Conservation (phyloP, 345 rosid genomes). For the Mallotus nudiflorus region DNA sequence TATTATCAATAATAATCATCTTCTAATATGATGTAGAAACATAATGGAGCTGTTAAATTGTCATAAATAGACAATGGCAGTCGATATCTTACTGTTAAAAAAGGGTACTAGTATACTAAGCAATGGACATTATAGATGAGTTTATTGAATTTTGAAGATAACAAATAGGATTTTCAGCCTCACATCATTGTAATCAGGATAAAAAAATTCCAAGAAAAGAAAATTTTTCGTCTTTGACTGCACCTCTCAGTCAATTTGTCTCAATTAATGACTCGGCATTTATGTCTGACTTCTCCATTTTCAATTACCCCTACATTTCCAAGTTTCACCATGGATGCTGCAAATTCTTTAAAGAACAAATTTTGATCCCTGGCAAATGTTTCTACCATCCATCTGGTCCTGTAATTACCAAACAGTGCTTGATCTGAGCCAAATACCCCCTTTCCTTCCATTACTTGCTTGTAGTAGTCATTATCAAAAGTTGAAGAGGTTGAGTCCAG, state of each 20-base stretch:
- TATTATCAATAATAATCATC: too few relatives aligned
- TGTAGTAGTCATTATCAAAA: conserved; percentile 70
- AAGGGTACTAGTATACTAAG: neutral
- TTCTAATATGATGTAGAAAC: neutral
- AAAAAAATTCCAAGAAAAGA: too few relatives aligned
- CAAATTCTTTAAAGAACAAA: conserved; percentile 68
- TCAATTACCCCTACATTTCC: conserved; percentile 66
- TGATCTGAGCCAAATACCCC: conserved; percentile 76
- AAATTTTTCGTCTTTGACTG: neutral
- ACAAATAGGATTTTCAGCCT: neutral
- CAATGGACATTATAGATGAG: neutral
- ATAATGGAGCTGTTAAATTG: neutral
- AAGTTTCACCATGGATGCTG: conserved; percentile 64
- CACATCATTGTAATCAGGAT: neutral
- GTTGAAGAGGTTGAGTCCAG: conserved; percentile 59
- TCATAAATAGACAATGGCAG: neutral
- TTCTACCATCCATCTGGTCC: conserved; percentile 66
- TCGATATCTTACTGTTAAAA: neutral
- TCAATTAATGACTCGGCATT: conserved; percentile 53
- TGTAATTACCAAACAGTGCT: conserved; percentile 42
- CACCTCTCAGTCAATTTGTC: neutral
- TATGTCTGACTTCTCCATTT: conserved; percentile 63
- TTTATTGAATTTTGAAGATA: conserved; percentile 7
- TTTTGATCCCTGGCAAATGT: conserved; percentile 54
- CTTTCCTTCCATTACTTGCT: conserved; percentile 48